Evolutionary conservation across 1,139 yeast genomes (phyloP), one percentile per base, ranked within the genome.

Genomic region (Candida sanyaensis): DNA sequence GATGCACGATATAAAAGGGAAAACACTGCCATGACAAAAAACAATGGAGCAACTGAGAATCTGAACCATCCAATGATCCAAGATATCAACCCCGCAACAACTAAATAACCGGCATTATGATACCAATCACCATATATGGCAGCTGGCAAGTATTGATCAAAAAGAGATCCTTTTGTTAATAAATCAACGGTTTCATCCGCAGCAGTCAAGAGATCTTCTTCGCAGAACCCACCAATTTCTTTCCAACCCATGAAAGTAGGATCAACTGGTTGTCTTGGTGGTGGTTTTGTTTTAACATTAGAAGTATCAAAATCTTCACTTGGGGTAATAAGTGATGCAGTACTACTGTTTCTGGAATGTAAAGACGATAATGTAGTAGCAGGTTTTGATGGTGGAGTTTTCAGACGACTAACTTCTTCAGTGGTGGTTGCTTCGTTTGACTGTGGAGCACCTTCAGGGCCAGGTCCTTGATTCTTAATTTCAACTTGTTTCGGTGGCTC

Each of bases 41-140:
- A 88, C 43, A 91, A 81, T 50, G 96, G 90, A 4, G 95, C 95
- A 49, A 92, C 63, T 6, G 91, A 82, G 57, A 91, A 86, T 45
- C 84, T 77, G 53, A 88, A 80, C 70, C 86, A 80, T 12, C 98
- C 99, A 42, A 88, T 64, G 7, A 85, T 55, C 86, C 95, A 92
- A 2, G 96, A 88, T 21, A 86, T 64, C 11, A 86, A 62, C 0
- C 86, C 91, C 2, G 88, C 88, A 6, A 78, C 66, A 28, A 86
- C 68, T 54, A 90, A 72, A 42, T 82, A 77, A 0, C 81, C 97
- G 12, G 87, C 84, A 53, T 87, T 86, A 64, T 93, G 99, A 63
- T 86, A 93, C 98, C 99, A 93, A 61, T 93, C 97, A 47, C 99
- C 99, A 59, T 87, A 89, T 10, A 81, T 78, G 30, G 68, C 73